Base-by-base conservation (phyloP, 371 early-diverging fungal species). In the Sanchytrium tribonematis region DNA sequence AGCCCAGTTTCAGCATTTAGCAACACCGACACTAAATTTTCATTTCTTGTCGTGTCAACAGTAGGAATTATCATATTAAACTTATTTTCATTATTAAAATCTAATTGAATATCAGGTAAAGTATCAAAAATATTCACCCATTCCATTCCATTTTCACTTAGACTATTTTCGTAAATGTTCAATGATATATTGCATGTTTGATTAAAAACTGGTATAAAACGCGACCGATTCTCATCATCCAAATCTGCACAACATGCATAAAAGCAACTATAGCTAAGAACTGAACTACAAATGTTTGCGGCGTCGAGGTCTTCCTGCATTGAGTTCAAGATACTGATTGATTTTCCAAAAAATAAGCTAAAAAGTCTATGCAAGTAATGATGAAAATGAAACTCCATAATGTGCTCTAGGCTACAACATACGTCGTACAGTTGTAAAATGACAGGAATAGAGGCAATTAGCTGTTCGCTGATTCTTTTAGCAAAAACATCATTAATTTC, bases 1-100 rank as follows among this genome's bases (percentile, higher is more conserved):
- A 97, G 76, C 17, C 97, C 94, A 74, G 86, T 88, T 76, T 91
- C 95, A 74, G 93, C 96, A 0, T 90, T 85, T 67, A 98, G 80
- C 92, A 91, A 93, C 17, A 90, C 88, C 74, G 90, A 88, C 65
- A 98, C 75, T 0, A 96, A 86, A 74, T 89, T 89, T 79, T 98
- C 98, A 74, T 95, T 95, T 31, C 97, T 86, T 31, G 96, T 83
- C 22, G 98, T 98, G 73, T 98, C 98, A 0, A 93, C 82, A 0
- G 98, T 98, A 17, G 97, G 97, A 70, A 98, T 89, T 31, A 98
- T 92, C 66, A 96, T 86, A 22, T 48, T 48, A 48, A 48, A 48
- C 5, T 48, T 22, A 48, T 48, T 48, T n/a, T n/a, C n/a, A n/a
- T n/a, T n/a, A n/a, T n/a, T n/a, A n/a, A n/a, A n/a, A 48, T 22